Percentiles rank a stretch among this genome's conserved stretches.
Conservation (phyloP, 179 eudicot species). For the Pouteria campechiana region DNA sequence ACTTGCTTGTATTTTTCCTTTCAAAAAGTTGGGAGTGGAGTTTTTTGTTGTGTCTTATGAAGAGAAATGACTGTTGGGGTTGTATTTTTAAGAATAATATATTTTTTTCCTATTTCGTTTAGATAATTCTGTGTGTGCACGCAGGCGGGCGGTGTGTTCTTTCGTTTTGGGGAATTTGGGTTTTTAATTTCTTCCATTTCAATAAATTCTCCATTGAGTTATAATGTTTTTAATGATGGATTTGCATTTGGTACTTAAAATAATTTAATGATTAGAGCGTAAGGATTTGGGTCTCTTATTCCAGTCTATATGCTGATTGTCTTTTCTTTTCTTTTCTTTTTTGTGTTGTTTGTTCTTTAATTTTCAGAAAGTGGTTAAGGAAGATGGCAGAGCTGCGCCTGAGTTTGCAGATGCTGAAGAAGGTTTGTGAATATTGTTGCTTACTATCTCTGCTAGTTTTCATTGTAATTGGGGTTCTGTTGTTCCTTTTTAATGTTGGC, state of each 20-base stretch:
- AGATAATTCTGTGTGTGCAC: too few relatives aligned
- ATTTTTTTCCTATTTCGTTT: too few relatives aligned
- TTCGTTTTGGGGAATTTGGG: too few relatives aligned
- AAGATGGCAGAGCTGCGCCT: slow-evolving; percentile 70
- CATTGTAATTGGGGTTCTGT: too few relatives aligned
- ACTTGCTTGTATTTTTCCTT: too few relatives aligned
- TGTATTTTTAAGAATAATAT: too few relatives aligned
- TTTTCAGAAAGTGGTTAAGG: slow-evolving; percentile 60
- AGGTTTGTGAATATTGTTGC: slow-evolving; percentile 23
- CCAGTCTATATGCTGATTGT: background rate
- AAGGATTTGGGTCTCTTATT: background rate
- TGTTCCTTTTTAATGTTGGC: background rate
- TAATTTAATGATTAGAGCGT: background rate
- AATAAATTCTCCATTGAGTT: too few relatives aligned
- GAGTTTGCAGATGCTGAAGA: slow-evolving; percentile 88
- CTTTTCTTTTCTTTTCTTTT: background rate
- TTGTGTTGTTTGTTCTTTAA: background rate
- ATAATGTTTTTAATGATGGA: background rate
- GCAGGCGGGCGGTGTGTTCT: too few relatives aligned
- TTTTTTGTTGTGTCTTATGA: background rate
- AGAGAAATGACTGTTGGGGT: too few relatives aligned
- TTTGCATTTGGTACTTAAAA: background rate
- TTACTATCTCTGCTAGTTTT: too few relatives aligned
- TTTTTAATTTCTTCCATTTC: too few relatives aligned
- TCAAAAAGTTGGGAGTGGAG: too few relatives aligned